Conservation (phyloP, 345 rosid species). For the Syzygium jambos region DNA sequence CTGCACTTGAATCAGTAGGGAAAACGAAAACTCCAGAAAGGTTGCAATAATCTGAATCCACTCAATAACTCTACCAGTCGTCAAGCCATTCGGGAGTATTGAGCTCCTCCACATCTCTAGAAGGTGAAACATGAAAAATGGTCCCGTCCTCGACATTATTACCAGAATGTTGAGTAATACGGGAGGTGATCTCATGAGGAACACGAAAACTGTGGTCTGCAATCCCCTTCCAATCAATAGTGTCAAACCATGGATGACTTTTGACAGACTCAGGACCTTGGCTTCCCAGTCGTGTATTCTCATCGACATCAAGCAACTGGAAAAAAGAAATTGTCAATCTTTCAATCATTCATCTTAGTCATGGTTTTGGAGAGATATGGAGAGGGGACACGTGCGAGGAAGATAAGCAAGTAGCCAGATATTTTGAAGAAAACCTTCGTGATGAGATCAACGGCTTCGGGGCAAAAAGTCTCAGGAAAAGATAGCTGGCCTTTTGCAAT, state of each 20-base stretch:
- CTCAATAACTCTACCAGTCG: slow-evolving; percentile 50
- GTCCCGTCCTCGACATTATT: slow-evolving; percentile 23
- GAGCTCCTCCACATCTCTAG: slow-evolving; percentile 32
- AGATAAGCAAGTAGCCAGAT: not conserved
- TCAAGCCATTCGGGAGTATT: slow-evolving; percentile 65
- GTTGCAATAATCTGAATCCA: not conserved
- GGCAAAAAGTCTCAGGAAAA: slow-evolving; percentile 42
- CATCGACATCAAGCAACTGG: slow-evolving; percentile 80
- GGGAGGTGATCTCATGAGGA: slow-evolving; percentile 48
- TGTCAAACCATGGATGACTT: slow-evolving; percentile 70
- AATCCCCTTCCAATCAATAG: slow-evolving; percentile 54
- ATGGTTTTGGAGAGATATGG: not conserved
- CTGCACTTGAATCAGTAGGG: not conserved
- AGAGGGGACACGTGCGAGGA: not conserved
- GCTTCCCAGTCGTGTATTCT: slow-evolving; percentile 59
- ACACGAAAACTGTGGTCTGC: slow-evolving; percentile 37
- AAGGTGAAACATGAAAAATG: slow-evolving; percentile 22
- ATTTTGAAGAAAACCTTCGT: slow-evolving; percentile 40
- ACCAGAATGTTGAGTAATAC: slow-evolving; percentile 42
- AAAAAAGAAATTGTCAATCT: not conserved
- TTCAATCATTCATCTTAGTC: not conserved
- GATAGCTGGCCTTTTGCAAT: slow-evolving; percentile 69
- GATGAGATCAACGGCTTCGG: slow-evolving; percentile 68
- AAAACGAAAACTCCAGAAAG: not conserved
- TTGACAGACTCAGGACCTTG: slow-evolving; percentile 46